Evolutionary conservation across 345 rosid species (phyloP).

Genomic region (Moricandia moricandioides): DNA sequence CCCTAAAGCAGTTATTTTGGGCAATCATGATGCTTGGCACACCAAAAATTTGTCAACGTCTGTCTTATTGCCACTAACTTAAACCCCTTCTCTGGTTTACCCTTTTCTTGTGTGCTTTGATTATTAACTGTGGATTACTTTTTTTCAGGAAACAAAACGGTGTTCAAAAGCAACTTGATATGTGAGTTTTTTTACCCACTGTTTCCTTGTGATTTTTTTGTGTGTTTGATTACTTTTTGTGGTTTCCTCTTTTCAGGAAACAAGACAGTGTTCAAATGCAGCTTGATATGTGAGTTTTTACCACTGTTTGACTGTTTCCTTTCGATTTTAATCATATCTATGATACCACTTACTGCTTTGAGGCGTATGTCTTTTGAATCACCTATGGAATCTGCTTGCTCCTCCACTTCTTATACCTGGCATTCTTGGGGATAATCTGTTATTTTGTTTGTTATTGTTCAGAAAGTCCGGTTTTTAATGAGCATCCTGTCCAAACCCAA

Average conservation of each 20-base stretch:
- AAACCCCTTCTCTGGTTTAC: neutral
- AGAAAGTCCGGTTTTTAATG: neutral
- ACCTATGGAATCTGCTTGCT: neutral
- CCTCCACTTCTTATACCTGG: neutral
- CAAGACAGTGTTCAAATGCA: constrained; percentile 67
- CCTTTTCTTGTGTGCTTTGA: neutral
- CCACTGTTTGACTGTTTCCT: neutral
- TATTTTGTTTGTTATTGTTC: neutral
- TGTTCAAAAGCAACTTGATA: constrained; percentile 74
- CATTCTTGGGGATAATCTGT: neutral
- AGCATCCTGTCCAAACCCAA: neutral
- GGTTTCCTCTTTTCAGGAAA: constrained; percentile 40
- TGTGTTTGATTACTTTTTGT: neutral
- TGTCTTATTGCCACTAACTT: too few relatives aligned
- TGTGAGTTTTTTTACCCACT: constrained; percentile 49
- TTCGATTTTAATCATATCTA: neutral
- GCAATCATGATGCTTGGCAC: constrained; percentile 87
- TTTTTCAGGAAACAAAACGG: constrained; percentile 52
- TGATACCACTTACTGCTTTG: constrained; percentile 10
- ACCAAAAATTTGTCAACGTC: constrained; percentile 50
- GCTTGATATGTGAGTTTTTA: constrained; percentile 68
- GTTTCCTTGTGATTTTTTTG: neutral
- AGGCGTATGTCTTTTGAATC: neutral
- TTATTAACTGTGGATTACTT: neutral
- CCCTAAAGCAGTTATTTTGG: constrained; percentile 74